Conservation (phyloP, 108 stramenopile genomes). For the Cyclotella sp. region DNA sequence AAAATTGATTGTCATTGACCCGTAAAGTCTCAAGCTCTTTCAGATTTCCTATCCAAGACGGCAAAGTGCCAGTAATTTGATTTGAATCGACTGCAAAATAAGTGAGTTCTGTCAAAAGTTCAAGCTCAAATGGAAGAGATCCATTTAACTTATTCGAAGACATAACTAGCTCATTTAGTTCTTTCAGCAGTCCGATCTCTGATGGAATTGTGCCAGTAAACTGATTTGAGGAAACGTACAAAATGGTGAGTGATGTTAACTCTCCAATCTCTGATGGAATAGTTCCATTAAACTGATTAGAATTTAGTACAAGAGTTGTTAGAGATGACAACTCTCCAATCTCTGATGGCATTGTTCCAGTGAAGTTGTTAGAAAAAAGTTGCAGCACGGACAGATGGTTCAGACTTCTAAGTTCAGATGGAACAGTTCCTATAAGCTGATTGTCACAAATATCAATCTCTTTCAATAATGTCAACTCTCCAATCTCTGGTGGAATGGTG, state of each 20-base stretch:
- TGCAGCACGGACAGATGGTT: no score
- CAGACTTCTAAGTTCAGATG: constrained; percentile 27
- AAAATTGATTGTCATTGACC: no score
- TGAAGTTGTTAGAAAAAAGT: constrained; percentile 25
- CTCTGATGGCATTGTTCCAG: constrained; percentile 55
- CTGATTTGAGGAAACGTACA: background rate
- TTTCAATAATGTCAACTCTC: no score
- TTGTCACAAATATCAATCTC: constrained; percentile 18
- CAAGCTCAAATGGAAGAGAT: background rate
- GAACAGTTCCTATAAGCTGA: constrained; percentile 55
- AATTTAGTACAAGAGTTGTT: background rate
- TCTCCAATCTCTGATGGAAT: background rate
- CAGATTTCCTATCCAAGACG: no score
- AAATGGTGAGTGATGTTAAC: background rate
- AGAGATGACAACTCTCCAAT: background rate
- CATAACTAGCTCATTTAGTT: background rate
- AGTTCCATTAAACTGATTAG: background rate
- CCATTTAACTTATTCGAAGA: background rate
- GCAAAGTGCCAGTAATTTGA: no score
- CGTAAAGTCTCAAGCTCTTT: no score
- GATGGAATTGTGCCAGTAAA: background rate
- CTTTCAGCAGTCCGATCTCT: background rate
- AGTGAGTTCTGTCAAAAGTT: no score
- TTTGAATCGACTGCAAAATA: no score
- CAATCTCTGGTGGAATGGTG: constrained; percentile 34